Base-by-base conservation (phyloP, 1,284 basidiomycete species). In the Irpex sp. region DNA sequence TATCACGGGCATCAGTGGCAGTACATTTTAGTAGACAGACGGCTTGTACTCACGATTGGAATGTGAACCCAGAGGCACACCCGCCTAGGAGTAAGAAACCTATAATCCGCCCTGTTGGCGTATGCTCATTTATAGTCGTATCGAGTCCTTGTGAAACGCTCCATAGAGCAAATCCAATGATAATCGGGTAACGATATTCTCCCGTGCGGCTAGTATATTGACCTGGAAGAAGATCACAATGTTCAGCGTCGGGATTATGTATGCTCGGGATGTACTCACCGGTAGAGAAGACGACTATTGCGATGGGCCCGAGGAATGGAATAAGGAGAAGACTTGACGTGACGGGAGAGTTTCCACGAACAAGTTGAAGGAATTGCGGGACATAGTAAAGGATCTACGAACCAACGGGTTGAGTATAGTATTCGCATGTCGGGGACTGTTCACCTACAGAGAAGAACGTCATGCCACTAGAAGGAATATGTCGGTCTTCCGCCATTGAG, bases 341-440 rank as follows among this genome's bases (percentile, higher is more conserved):
- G 57, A 82, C 77, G 0, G 81, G 74, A 10, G 74, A 73, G 53
- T 68, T 75, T 12, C 79, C 79, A 18, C 74, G 71, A 10, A 79
- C 80, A 14, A 82, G 73, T 63, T 82, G 80, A 55, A 80, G 75
- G 67, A 76, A 82, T 58, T 79, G 77, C 0, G 80, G 80, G 5
- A 81, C 72, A 62, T 78, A 74, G 58, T 71, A 73, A n/a, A 72
- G 63, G 4, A 64, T 64, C 63, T 64, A 42, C 16, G 9, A 10
- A 19, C 19, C 12, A 14, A 35, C 36, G 33, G 7, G 1, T 1
- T 35, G 23, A 54, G 35, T 14, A 35, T 23, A 28, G 4, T 8
- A 33, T 7, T 19, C 28, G 14, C 33, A 36, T 35, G 14, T 6
- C 52, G 52, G 18, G 28, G 33, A 14, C 28, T 18, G 14, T 28